Base-by-base conservation (phyloP, 805 yeast genomes). In the Ogataea henricii region DNA sequence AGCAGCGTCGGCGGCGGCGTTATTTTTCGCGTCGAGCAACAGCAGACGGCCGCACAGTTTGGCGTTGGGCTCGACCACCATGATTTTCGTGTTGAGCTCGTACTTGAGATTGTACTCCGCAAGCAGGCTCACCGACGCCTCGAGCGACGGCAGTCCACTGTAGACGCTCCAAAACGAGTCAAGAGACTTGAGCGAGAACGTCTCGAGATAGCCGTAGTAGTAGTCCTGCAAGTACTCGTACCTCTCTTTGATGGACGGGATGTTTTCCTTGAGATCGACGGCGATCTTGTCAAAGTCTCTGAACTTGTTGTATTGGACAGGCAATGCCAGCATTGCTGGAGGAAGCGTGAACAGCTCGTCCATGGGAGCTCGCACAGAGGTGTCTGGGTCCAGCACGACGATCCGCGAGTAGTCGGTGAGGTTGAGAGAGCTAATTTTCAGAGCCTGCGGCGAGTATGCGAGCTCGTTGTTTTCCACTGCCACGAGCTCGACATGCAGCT, bases 351-450 rank as follows among this genome's bases (percentile, higher is more conserved):
- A 78, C 35, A 79, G 57, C 49, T 79, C 82, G 62, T 80, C 84
- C 56, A 81, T 48, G 35, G 71, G 62, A 8, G 60, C 60, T 14
- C 59, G 52, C 12, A 81, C 55, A 6, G 62, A 48, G 2, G 83
- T 73, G 64, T 83, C 88, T 8, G 82, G 72, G 60, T 83, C 89
- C 55, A 83, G 62, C 58, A 74, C 82, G 12, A 83, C 71, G 14
- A 83, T 59, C 39, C 85, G 62, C 21, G 79, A 78, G 57, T 70
- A 83, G 29, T 77, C 72, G 0, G 67, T 62, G 54, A 71, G 71
- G 45, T 73, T 69, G 58, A 83, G 83, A 0, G 79, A 73, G 50
- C 72, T 66, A 23, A 83, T 65, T 56, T 83, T 83, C 1, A 85
- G 80, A 53, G 79, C 77, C 46, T 83, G 75, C 4, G 70, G 66